phyloP scores from a whole-genome alignment of 768 basidiomycete genomes.

The Tricholomella constricta region DNA sequence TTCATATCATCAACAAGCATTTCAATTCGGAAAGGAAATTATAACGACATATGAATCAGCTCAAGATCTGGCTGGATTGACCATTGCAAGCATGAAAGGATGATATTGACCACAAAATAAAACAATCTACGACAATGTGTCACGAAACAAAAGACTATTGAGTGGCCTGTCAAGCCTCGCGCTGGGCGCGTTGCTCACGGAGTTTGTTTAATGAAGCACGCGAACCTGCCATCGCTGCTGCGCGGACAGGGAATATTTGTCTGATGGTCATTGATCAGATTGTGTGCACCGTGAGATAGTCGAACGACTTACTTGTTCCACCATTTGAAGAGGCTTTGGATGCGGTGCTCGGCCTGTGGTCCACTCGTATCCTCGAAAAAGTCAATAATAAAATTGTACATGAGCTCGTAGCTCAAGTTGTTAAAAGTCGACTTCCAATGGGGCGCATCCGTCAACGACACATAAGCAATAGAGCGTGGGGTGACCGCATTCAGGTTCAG shows the following conservation, averaged over 20 bases:
- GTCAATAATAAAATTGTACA: constrained; percentile 28
- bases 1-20: too few relatives aligned
- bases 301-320: constrained; percentile 19
- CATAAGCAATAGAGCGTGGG: constrained; percentile 23
- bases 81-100: too few relatives aligned
- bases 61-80: too few relatives aligned
- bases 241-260: neutral
- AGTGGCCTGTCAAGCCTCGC: too few relatives aligned
- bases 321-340: constrained; percentile 11
- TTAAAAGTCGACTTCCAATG: constrained; percentile 21
- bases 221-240: neutral
- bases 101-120: too few relatives aligned
- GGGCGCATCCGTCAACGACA: constrained; percentile 20
- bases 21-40: too few relatives aligned
- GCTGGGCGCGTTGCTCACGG: neutral
- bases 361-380: constrained; percentile 22
- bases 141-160: too few relatives aligned
- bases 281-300: too few relatives aligned
- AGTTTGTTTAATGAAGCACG: neutral
- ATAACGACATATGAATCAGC: too few relatives aligned
- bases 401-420: constrained; percentile 18
- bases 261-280: too few relatives aligned
- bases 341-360: neutral
- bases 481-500: constrained; percentile 22
- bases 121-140: too few relatives aligned